Base-by-base conservation (phyloP, 225 moss, liverwort and hornwort species). In the Lunularia cruciata region DNA sequence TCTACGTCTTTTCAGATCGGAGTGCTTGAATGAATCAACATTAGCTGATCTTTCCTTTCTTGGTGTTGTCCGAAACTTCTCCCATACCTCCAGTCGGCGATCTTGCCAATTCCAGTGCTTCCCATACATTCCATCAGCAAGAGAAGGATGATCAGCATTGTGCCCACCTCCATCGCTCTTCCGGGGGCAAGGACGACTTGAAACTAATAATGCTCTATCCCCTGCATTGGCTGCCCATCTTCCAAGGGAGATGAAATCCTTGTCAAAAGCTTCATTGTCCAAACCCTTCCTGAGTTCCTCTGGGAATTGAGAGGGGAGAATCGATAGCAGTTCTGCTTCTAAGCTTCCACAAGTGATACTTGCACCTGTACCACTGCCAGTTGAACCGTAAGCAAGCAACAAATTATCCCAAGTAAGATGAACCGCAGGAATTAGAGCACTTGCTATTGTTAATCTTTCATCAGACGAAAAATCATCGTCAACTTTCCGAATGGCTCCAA, bases 91-190 rank as follows among this genome's bases (percentile, higher is more conserved):
- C 73, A 86, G 38, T 69, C 76, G 76, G 60, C 76, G 72, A 26
- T 80, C 81, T 76, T 95, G 92, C 95, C 95, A 95, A 53, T 60
- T 72, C 73, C 42, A 85, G 64, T 95, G 92, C 65, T 85, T 85
- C 52, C 65, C 52, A 52, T 79, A 82, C 65, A 88, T 75, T 37
- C 57, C 73, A 61, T 82, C 76, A 47, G 86, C 73, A 56, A 85
- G 74, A 73, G 86, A 84, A 71, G 83, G 71, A 33, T 79, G 83
- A 60, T 73, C 71, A 64, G 26, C 51, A 23, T 23, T 16, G 47
- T 34, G 42, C 9, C n/a, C 20, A 70, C 32, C 72, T 35, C 63
- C 71, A 57, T 66, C 75, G 56, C 3, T 59, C 62, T 72, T 78
- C 48, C 68, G 71, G 55, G 76, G 76, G 75, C 87, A 96, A 34